Percentiles rank a stretch among this genome's conserved stretches.
Evolutionary conservation across 1,284 basidiomycete species (phyloP).

Genomic region (Pholiota adiposa): DNA sequence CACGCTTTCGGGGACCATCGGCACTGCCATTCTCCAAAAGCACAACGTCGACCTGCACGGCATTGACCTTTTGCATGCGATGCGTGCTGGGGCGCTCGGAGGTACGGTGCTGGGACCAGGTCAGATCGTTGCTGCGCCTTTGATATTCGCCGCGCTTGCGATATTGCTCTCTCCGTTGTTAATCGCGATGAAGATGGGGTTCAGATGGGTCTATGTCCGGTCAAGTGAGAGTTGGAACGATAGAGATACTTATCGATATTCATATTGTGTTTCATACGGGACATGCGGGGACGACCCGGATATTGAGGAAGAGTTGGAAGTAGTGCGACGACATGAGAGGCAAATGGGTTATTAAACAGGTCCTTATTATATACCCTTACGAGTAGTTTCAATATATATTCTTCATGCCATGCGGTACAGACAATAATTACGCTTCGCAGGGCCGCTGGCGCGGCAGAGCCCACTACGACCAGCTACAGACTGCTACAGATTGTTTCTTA

Average conservation of each 20-base stretch:
- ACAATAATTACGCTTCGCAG: no score
- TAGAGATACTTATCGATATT: constrained; percentile 13
- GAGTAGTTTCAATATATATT: no score
- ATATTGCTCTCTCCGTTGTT: constrained; percentile 23
- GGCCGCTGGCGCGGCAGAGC: no score
- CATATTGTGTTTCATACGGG: constrained; percentile 20
- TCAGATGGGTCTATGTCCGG: constrained; percentile 20
- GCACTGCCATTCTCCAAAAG: constrained; percentile 20
- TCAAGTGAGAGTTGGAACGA: constrained; percentile 22
- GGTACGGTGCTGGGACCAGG: constrained; percentile 22
- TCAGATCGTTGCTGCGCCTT: constrained; percentile 13
- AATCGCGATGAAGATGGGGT: constrained; percentile 22
- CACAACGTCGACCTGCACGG: constrained; percentile 23
- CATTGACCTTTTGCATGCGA: constrained; percentile 26
- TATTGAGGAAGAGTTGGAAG: constrained; percentile 18
- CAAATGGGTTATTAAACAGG: background rate
- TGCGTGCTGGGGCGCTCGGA: constrained; percentile 27
- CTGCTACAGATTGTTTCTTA: no score
- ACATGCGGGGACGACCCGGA: constrained; percentile 22
- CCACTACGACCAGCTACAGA: no score
- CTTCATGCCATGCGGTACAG: no score
- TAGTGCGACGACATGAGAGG: background rate
- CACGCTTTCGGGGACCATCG: constrained; percentile 25
- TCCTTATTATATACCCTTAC: no score
- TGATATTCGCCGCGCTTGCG: constrained; percentile 12